Conservation (phyloP, 345 rosid species). For the Diplotaxis tenuifolia region DNA sequence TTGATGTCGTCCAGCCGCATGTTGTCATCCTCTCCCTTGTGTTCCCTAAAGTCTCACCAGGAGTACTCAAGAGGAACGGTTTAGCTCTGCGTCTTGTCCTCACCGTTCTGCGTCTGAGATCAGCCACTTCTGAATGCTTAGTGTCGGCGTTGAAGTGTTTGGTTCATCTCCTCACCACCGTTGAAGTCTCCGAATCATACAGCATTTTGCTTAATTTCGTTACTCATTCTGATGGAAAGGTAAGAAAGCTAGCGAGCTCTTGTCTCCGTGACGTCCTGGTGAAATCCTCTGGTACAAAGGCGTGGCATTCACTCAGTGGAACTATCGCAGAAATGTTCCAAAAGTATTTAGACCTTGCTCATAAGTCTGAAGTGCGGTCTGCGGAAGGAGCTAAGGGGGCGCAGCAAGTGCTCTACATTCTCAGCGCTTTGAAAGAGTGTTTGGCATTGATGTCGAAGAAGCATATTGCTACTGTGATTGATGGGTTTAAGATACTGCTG, state of each 20-base stretch:
- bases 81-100: slow-evolving; percentile 47
- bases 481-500: slow-evolving; percentile 63
- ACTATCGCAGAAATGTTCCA: slow-evolving; percentile 56
- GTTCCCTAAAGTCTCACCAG: slow-evolving; percentile 51
- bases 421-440: slow-evolving; percentile 72
- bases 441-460: slow-evolving; percentile 69
- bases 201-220: slow-evolving; percentile 44
- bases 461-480: slow-evolving; percentile 49
- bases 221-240: slow-evolving; percentile 67
- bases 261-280: slow-evolving; percentile 60
- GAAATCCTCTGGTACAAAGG: slow-evolving; percentile 54
- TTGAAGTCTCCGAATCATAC: slow-evolving; percentile 49
- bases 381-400: slow-evolving; percentile 69
- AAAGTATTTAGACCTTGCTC: slow-evolving; percentile 66
- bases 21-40: slow-evolving; percentile 55
- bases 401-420: slow-evolving; percentile 63
- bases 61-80: slow-evolving; percentile 55
- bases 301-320: slow-evolving; percentile 62
- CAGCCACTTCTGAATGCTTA: slow-evolving; percentile 43
- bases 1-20: slow-evolving; percentile 58
- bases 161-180: slow-evolving; percentile 51
- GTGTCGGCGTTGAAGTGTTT: slow-evolving; percentile 64
- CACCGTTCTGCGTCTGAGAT: slow-evolving; percentile 43
- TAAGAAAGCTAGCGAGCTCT: slow-evolving; percentile 64
- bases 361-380: slow-evolving; percentile 50